phyloP scores from a whole-genome alignment of 2,329 filamentous ascomycete species.

The Sclerotinia nivalis region DNA sequence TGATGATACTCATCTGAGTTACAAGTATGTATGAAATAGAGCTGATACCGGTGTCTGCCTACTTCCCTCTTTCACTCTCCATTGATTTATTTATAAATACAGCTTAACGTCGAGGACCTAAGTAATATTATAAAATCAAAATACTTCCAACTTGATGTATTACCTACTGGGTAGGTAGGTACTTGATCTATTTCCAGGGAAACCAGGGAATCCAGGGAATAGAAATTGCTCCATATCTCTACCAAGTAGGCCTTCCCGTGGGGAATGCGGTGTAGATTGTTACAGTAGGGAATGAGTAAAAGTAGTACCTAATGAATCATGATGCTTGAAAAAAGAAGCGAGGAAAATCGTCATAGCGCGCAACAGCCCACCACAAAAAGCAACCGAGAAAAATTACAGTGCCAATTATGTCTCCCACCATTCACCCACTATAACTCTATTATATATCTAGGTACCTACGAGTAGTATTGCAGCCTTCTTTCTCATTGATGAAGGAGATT shows the following conservation, averaged over 20 bases:
- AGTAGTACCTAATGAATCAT: too few relatives aligned
- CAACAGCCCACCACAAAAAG: slow-evolving; percentile 16
- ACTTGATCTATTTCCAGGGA: background rate
- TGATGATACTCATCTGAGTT: background rate
- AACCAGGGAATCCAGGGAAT: background rate
- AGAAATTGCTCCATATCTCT: background rate
- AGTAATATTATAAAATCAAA: too few relatives aligned
- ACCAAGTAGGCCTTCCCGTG: too few relatives aligned
- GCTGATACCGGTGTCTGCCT: background rate
- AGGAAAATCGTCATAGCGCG: slow-evolving; percentile 31
- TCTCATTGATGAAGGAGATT: background rate
- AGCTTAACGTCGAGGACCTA: too few relatives aligned
- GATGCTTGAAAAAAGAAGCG: background rate
- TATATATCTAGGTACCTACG: too few relatives aligned
- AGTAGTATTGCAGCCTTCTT: background rate
- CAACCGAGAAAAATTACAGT: slow-evolving; percentile 17
- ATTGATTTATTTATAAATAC: too few relatives aligned
- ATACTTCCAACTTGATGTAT: too few relatives aligned
- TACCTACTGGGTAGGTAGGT: background rate
- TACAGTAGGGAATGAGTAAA: too few relatives aligned
- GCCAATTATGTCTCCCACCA: background rate
- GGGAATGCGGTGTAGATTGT: too few relatives aligned
- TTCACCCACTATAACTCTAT: background rate
- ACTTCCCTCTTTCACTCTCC: background rate
- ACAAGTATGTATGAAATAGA: background rate